Percentiles rank a stretch among this genome's conserved stretches.
phyloP scores from a whole-genome alignment of 2,329 filamentous ascomycete species.

The Coniochaeta prunicola region DNA sequence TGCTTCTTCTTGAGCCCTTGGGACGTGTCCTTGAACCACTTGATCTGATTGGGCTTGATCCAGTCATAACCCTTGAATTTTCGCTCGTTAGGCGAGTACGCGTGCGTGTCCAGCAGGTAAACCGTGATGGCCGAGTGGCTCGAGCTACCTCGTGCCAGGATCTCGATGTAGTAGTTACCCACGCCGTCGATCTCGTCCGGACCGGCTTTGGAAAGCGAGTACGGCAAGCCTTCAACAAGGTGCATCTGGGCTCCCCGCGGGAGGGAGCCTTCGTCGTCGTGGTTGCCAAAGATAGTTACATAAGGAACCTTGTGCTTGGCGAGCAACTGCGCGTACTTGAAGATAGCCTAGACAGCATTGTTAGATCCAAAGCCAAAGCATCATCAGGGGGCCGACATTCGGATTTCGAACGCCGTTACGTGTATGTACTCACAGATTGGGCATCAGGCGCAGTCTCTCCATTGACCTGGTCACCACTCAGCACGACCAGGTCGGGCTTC shows the following conservation, averaged over 20 bases:
- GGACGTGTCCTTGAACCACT: slow-evolving; percentile 84
- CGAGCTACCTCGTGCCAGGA: slow-evolving; percentile 70
- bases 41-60: slow-evolving; percentile 89
- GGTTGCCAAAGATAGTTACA: slow-evolving; percentile 90
- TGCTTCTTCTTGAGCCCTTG: slow-evolving; percentile 69
- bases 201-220: slow-evolving; percentile 78
- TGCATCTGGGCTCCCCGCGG: slow-evolving; percentile 74
- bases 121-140: slow-evolving; percentile 87
- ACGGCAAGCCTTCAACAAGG: slow-evolving; percentile 78
- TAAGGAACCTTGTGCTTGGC: slow-evolving; percentile 86
- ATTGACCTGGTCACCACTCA: slow-evolving; percentile 93
- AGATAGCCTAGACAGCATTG: slow-evolving; percentile 58
- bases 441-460: slow-evolving; percentile 88
- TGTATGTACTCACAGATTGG: slow-evolving; percentile 55
- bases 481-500: slow-evolving; percentile 83
- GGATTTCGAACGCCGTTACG: slow-evolving; percentile 16
- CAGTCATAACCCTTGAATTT: slow-evolving; percentile 93
- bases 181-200: slow-evolving; percentile 81
- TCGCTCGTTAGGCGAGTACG: slow-evolving; percentile 83
- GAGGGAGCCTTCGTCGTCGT: slow-evolving; percentile 86
- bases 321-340: slow-evolving; percentile 83
- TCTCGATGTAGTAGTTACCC: slow-evolving; percentile 90
- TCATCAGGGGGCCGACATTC: background rate
- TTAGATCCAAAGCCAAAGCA: background rate
- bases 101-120: slow-evolving; percentile 91